Evolutionary conservation across 306 rosid species (phyloP).

Genomic region (Cicer cuneatum): DNA sequence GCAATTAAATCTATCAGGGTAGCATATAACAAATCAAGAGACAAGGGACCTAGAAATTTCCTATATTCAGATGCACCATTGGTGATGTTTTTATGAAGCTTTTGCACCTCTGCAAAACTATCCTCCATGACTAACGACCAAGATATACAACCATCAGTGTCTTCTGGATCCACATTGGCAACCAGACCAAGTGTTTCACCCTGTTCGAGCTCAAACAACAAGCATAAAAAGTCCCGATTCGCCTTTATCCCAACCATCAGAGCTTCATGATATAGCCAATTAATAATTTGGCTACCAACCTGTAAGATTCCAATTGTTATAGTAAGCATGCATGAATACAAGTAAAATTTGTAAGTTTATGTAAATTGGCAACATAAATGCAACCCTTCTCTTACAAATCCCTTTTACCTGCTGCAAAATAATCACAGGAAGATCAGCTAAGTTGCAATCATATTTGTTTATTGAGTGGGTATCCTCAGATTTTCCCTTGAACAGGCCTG

Average conservation of each 20-base stretch:
- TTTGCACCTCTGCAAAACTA: conserved; percentile 67
- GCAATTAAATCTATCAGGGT: conserved; percentile 83
- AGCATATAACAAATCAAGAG: conserved; percentile 76
- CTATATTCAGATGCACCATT: conserved; percentile 72
- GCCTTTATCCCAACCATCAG: conserved; percentile 80
- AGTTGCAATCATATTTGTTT: conserved; percentile 75
- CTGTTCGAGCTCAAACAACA: conserved; percentile 84
- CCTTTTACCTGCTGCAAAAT: conserved; percentile 84
- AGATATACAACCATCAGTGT: conserved; percentile 75
- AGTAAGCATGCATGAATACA: conserved; percentile 31
- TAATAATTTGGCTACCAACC: conserved; percentile 88
- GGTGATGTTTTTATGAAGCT: conserved; percentile 57
- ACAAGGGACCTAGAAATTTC: conserved; percentile 77
- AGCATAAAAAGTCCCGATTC: conserved; percentile 71
- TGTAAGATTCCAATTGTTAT: conserved; percentile 46
- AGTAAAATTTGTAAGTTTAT: not conserved
- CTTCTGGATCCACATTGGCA: conserved; percentile 89
- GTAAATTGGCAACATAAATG: conserved; percentile 9
- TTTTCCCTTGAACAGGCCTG: conserved; percentile 74
- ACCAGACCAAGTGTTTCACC: conserved; percentile 76
- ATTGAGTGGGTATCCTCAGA: conserved; percentile 67
- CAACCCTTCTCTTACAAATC: conserved; percentile 10
- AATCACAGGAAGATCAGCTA: conserved; percentile 83
- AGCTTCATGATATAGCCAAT: conserved; percentile 90
- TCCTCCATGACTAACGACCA: conserved; percentile 93